Base-by-base conservation (phyloP, 331 rosid species). In the Stylosanthes scabra region DNA sequence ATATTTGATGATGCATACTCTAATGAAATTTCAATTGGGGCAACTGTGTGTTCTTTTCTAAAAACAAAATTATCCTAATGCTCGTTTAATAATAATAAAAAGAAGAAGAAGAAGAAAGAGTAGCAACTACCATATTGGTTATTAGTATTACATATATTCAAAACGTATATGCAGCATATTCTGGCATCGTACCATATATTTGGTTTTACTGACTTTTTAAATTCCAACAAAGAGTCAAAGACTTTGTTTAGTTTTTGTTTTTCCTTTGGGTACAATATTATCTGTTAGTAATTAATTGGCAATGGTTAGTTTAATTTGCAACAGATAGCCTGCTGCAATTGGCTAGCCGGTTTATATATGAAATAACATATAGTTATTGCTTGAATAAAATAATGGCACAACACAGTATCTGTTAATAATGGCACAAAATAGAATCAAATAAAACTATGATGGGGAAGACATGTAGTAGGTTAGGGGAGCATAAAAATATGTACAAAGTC, bases 361-460 rank as follows among this genome's bases (percentile, higher is more conserved):
- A 6, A 34, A 9, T 39, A 13, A 2, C 8, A 14, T 9, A 4
- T n/a, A 34, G 59, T 67, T 67, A 29, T 9, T 47, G 25, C n/a
- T 34, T 34, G 39, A 34, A 34, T 34, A 34, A 34, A 34, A 34
- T 34, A 34, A 34, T 20, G 25, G 25, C 25, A 20, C 25, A 20
- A 20, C 25, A 20, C 25, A 46, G 65, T 16, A 75, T 75, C 16
- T 56, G 63, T 39, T 67, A 1, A 75, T 66, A 40, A 75, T 66
- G 14, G 11, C 34, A 34, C 15, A 15, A 58, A 68, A 61, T 3
- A 67, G n/a, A 50, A 41, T n/a, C 54, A 41, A 39, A 27, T 60
- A 37, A 56, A 25, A 7, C 11, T 40, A 37, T 8, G 42, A 16
- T 40, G 46, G 10, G 44, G 14, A 59, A 68, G 41, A n/a, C 49